phyloP scores from a whole-genome alignment of 176 grass and related monocot genomes.

The bread wheat (Triticum aestivum) region DNA sequence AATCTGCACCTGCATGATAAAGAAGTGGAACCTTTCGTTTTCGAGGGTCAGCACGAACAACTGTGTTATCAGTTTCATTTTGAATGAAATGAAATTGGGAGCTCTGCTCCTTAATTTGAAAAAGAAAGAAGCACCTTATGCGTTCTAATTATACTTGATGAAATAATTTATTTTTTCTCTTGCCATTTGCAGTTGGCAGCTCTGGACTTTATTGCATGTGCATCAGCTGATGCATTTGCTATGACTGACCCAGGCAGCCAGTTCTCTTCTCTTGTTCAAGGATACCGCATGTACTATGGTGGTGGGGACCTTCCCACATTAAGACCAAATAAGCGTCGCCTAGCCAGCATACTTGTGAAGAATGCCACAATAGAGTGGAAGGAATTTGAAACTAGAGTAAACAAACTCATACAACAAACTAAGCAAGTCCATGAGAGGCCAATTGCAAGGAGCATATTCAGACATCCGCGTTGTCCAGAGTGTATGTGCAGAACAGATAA shows the following conservation, averaged over 20 bases:
- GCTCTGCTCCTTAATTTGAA: too few relatives aligned
- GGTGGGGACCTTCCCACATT: slow-evolving; percentile 74
- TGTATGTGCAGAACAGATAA: slow-evolving; percentile 92
- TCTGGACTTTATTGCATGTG: slow-evolving; percentile 91
- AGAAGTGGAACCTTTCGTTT: too few relatives aligned
- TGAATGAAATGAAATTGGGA: too few relatives aligned
- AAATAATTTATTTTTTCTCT: slow-evolving; percentile 20
- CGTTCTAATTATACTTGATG: slow-evolving; percentile 7
- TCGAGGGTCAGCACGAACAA: too few relatives aligned
- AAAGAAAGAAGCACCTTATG: background rate
- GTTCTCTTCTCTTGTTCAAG: slow-evolving; percentile 88
- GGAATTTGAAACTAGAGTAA: slow-evolving; percentile 87
- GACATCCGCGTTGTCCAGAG: slow-evolving; percentile 80
- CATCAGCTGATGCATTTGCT: slow-evolving; percentile 93
- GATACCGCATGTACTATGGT: slow-evolving; percentile 97
- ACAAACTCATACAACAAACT: slow-evolving; percentile 88
- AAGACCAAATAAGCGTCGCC: slow-evolving; percentile 80
- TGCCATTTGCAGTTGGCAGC: slow-evolving; percentile 72
- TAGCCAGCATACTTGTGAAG: slow-evolving; percentile 84
- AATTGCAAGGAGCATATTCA: slow-evolving; percentile 80
- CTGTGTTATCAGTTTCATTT: too few relatives aligned
- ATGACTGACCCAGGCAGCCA: slow-evolving; percentile 97
- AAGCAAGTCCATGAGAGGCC: slow-evolving; percentile 92
- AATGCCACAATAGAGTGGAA: slow-evolving; percentile 94
- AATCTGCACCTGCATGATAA: too few relatives aligned